Conservation (phyloP, 2,329 filamentous ascomycete genomes). For the Huntiella bhutanensis region DNA sequence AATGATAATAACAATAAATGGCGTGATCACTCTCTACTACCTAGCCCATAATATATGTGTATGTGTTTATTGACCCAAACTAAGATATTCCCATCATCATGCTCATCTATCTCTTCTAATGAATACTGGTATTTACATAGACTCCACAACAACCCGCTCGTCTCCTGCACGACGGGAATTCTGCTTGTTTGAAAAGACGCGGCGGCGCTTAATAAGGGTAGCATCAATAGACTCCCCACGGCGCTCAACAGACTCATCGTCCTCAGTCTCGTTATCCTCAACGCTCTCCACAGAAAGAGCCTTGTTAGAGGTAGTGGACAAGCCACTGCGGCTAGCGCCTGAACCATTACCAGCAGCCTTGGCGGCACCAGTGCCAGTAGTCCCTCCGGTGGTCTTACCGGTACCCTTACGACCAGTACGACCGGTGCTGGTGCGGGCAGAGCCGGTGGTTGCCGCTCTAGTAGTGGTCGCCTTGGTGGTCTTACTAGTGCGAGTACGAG, state of each 20-base stretch:
- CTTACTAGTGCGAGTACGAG: neutral
- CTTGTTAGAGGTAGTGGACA: neutral
- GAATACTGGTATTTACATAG: no score
- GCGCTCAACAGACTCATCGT: neutral
- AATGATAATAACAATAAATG: no score
- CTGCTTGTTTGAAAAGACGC: conserved; percentile 5
- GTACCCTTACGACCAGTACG: neutral
- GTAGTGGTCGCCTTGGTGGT: neutral
- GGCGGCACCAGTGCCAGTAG: neutral
- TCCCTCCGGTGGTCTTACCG: neutral
- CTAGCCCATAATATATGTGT: no score
- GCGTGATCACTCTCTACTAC: no score
- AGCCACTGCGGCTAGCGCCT: neutral
- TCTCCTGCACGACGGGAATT: neutral
- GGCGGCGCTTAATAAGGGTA: conserved; percentile 4
- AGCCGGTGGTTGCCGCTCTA: neutral
- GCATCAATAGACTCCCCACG: neutral
- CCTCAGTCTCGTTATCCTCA: neutral
- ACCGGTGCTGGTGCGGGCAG: neutral
- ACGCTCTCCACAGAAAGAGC: neutral
- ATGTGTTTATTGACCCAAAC: no score
- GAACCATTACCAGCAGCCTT: neutral
- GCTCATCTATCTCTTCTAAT: no score
- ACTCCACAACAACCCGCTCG: no score
- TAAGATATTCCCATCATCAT: no score